Conservation (phyloP, 495 filamentous ascomycete species). For the Aeminium ludgeri region DNA sequence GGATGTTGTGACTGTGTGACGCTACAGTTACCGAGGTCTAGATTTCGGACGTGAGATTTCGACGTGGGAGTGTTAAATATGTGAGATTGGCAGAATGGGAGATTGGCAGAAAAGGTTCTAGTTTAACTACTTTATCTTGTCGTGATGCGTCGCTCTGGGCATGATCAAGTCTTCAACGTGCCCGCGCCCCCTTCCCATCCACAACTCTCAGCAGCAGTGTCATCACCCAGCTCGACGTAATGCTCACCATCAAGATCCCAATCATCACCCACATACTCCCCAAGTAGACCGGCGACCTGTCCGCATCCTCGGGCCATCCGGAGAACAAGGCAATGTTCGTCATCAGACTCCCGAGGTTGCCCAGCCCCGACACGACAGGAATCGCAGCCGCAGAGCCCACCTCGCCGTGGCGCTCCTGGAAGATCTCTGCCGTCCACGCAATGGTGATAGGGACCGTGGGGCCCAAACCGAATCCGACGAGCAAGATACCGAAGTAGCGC, state of each 20-base stretch:
- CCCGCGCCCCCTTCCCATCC: background rate
- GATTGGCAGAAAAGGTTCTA: too few relatives aligned
- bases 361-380: slow-evolving; percentile 69
- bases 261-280: slow-evolving; percentile 80
- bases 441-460: slow-evolving; percentile 85
- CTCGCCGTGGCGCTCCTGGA: slow-evolving; percentile 76
- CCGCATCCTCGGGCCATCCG: slow-evolving; percentile 62
- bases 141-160: too few relatives aligned
- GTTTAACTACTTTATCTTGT: too few relatives aligned
- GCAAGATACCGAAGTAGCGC: slow-evolving; percentile 71
- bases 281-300: slow-evolving; percentile 54
- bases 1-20: too few relatives aligned
- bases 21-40: too few relatives aligned
- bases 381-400: slow-evolving; percentile 82
- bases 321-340: slow-evolving; percentile 83
- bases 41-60: too few relatives aligned
- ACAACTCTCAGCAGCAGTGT: background rate
- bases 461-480: slow-evolving; percentile 81
- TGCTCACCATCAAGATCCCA: slow-evolving; percentile 64
- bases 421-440: slow-evolving; percentile 85
- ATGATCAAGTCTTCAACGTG: too few relatives aligned
- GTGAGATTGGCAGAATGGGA: too few relatives aligned
- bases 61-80: too few relatives aligned
- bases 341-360: slow-evolving; percentile 68
- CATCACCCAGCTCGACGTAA: slow-evolving; percentile 22